phyloP scores from a whole-genome alignment of 805 yeast species.

The Suhomyces canberraensis region DNA sequence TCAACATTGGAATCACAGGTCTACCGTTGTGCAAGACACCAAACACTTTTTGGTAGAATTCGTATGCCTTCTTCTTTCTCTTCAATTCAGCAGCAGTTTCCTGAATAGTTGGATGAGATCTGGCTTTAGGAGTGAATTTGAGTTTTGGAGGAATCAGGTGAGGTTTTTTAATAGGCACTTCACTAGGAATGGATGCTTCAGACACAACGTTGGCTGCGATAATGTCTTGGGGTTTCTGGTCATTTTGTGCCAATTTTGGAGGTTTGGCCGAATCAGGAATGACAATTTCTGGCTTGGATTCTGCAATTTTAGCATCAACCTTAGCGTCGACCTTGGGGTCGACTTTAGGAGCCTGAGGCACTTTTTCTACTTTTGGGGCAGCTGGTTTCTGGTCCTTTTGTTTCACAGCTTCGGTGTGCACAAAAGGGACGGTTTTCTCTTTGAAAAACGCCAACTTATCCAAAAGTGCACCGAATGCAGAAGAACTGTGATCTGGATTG shows the following conservation, averaged over 20 bases:
- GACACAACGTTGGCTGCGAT: background rate
- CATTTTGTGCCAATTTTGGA: background rate
- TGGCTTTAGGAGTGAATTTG: background rate
- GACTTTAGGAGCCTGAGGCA: background rate
- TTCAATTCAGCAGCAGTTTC: slow-evolving; percentile 1
- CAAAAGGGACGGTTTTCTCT: slow-evolving; percentile 13
- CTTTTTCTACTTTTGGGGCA: background rate
- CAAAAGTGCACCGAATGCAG: slow-evolving; percentile 1
- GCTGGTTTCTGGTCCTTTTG: background rate
- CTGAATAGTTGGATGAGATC: slow-evolving; percentile 2
- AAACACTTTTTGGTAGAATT: slow-evolving; percentile 43
- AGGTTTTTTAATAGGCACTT: background rate
- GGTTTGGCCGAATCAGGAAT: background rate
- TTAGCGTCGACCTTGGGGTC: background rate
- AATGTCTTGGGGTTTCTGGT: background rate
- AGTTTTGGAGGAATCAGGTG: background rate
- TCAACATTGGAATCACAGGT: slow-evolving; percentile 45
- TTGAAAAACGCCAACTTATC: slow-evolving; percentile 1
- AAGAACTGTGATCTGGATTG: slow-evolving; percentile 7
- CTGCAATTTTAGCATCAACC: background rate
- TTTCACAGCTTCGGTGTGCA: slow-evolving; percentile 1
- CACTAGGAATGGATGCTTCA: background rate
- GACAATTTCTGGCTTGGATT: background rate
- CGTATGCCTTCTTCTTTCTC: slow-evolving; percentile 29
- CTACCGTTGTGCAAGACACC: slow-evolving; percentile 37